Evolutionary conservation across 148 eudicot species (phyloP), one percentile per base, ranked within the genome.

Genomic region (Hydrangea macrophylla): DNA sequence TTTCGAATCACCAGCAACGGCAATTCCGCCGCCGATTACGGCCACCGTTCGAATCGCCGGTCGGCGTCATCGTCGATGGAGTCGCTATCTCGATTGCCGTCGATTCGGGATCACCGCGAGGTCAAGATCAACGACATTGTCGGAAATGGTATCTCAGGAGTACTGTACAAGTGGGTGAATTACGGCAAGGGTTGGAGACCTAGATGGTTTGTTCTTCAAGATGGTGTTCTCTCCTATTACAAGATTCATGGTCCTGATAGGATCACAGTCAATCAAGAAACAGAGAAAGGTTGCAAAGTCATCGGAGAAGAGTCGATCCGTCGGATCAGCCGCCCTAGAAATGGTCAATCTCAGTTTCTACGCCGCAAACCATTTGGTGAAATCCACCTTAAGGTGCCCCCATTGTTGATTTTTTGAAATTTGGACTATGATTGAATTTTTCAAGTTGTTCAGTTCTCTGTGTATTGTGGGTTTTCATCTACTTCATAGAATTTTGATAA

Each of bases 151-250:
- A 81, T 90, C 1, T 80, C 78, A 5, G 97, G 97, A 2, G 62
- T 90, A 50, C 50, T 90, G 28, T 73, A 88, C 60, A 90, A 90
- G 58, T 90, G 94, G 97, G 97, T 90, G 45, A 90, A 88, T 79
- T 90, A 88, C 23, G 97, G 97, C 6, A 90, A 80, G 58, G 94
- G 97, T 0, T 90, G 97, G 96, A 67, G 91, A 45, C 91, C 91
- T 0, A 67, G 94, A 48, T 90, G 94, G 97, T 90, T 90, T 67
- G 85, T 88, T 24, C 66, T 90, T 17, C 91, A 88, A 58, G 97
- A 90, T 23, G 97, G 97, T 5, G 97, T 90, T 9, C 51, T 90
- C 32, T 86, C 94, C 1, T 90, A 88, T 72, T 88, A 77, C 70
- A 90, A 90, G 72, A 80, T 90, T 70, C 89, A 90, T 25, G 94